phyloP scores from a whole-genome alignment of 2,329 filamentous ascomycete genomes.

The Talaromyces albobiverticillius region DNA sequence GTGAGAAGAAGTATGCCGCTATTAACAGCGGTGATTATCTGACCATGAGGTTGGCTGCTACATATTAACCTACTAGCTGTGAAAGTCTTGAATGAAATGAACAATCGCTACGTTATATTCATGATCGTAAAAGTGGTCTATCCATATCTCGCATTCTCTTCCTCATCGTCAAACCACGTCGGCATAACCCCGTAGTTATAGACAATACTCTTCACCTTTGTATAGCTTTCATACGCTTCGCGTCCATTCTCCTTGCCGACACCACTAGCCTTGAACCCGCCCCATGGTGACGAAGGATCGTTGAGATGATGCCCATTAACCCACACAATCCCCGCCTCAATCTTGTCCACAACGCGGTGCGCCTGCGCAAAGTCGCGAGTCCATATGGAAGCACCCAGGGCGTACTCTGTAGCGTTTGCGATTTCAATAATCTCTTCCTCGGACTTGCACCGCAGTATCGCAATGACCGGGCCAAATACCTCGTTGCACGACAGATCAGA shows the following conservation, averaged over 20 bases:
- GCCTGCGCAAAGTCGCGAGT: constrained; percentile 50
- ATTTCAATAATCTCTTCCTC: constrained; percentile 48
- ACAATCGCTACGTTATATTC: too few species aligned
- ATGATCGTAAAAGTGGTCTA: constrained; percentile 27
- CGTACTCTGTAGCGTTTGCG: constrained; percentile 52
- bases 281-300: constrained; percentile 70
- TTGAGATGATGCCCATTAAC: constrained; percentile 64
- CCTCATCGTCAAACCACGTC: constrained; percentile 67
- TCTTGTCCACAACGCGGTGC: constrained; percentile 45
- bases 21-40: constrained; percentile 81
- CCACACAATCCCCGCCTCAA: constrained; percentile 50
- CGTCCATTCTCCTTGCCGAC: constrained; percentile 71
- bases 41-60: constrained; percentile 72
- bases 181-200: constrained; percentile 65
- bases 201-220: constrained; percentile 40
- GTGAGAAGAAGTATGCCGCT: constrained; percentile 72
- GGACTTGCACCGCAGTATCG: constrained; percentile 45
- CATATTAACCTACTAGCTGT: constrained; percentile 49
- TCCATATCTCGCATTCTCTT: constrained; percentile 62
- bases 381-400: constrained; percentile 51
- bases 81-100: not conserved
- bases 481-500: constrained; percentile 36
- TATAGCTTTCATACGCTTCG: constrained; percentile 61
- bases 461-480: constrained; percentile 53
- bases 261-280: constrained; percentile 62